These are phyloP conservation scores for Scortechinia acanthostroma DNA, from an alignment of 2,329 filamentous ascomycete species.

Conservation along the genomic window DNA sequence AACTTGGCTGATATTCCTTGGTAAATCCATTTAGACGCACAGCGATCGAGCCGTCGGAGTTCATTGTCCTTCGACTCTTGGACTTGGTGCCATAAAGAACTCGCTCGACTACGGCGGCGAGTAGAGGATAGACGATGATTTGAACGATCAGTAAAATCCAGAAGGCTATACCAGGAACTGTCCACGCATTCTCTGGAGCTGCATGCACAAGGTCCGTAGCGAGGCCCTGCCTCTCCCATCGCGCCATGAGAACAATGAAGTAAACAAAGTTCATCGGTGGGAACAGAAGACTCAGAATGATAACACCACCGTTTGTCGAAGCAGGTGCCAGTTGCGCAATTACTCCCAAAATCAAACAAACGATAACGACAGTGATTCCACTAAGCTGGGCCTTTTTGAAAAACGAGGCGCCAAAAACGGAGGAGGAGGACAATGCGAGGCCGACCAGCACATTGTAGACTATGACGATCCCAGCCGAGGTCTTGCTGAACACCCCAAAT, in stretches of 20 bases:
- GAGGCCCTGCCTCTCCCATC: slow-evolving; percentile 60
- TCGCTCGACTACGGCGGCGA: slow-evolving; percentile 70
- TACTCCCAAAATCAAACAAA: slow-evolving; percentile 70
- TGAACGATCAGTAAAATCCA: slow-evolving; percentile 75
- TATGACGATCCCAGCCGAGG: slow-evolving; percentile 58
- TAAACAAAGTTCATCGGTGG: slow-evolving; percentile 82
- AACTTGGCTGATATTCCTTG: slow-evolving; percentile 72
- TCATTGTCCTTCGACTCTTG: slow-evolving; percentile 44
- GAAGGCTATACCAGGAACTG: slow-evolving; percentile 66
- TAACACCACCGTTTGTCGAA: slow-evolving; percentile 55
- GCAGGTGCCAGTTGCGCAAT: slow-evolving; percentile 69
- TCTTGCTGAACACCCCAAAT: slow-evolving; percentile 56
- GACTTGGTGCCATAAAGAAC: slow-evolving; percentile 67
- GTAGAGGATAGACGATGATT: slow-evolving; percentile 68
- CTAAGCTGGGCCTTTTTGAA: slow-evolving; percentile 85
- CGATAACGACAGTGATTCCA: slow-evolving; percentile 71
- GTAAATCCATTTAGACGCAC: slow-evolving; percentile 69
- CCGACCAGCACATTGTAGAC: slow-evolving; percentile 73
- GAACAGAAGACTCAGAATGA: slow-evolving; percentile 70
- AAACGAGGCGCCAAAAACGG: slow-evolving; percentile 73
- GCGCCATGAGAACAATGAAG: slow-evolving; percentile 69
- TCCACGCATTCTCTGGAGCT: slow-evolving; percentile 61
- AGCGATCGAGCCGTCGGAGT: slow-evolving; percentile 30
- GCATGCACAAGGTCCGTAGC: slow-evolving; percentile 52
- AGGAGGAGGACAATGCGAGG: slow-evolving; percentile 71